Evolutionary conservation across 257 asterid genomes (phyloP), one percentile per base, ranked within the genome.

Genomic region (Capsicum baccatum): DNA sequence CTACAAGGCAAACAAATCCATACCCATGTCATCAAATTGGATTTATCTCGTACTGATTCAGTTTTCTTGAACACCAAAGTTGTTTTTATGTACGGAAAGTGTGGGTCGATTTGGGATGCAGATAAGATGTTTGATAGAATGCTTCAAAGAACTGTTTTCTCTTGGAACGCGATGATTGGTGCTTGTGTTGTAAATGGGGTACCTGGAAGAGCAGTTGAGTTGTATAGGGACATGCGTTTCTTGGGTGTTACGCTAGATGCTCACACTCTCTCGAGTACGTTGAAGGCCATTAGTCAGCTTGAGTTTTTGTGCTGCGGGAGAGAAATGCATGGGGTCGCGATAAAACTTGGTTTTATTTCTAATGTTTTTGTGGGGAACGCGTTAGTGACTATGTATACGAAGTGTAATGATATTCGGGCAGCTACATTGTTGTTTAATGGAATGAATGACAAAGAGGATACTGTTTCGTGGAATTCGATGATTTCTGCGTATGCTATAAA

Each of bases 121-220:
- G 78, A 84, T 50, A 81, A 86, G 59, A n/a, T 93, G 94, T 96
- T 94, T 50, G 98, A 92, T 76, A 89, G 89, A 88, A 92, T 96
- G 96, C 85, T 21, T 47, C 91, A 92, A 15, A 89, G 91, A 86
- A 92, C 87, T 73, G 56, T 92, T 63, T 96, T 92, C 58, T 88
- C 98, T 14, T 93, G 94, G 91, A 94, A 96, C 84, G 98, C 95
- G 35, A 91, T 93, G 89, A 86, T 93, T 84, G 97, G 98, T 74
- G 98, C 97, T 80, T 94, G 86, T 76, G 89, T 91, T 47, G 83
- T 90, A 5, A 89, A 88, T 67, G 90, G 88, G 55, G 87, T 88
- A 79, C 87, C 89, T 50, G 19, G 81, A 70, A 68, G 56, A 86
- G 97, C 97, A 37, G 84, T 96, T 81, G 87, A 88, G 85, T 79